phyloP scores from a whole-genome alignment of 805 yeast genomes.

The Kazachstania viticola region DNA sequence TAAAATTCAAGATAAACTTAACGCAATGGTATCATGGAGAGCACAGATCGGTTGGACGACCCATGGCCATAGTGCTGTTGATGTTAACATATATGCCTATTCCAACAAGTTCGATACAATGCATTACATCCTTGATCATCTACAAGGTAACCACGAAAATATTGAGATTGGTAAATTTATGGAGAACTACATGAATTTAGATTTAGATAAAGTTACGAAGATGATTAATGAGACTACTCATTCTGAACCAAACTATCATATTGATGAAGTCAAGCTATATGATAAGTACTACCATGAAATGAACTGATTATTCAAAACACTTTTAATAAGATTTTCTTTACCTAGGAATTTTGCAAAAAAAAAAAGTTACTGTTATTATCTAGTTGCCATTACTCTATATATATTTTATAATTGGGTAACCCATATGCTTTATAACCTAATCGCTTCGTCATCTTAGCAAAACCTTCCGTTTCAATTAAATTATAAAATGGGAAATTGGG shows the following conservation, averaged over 20 bases:
- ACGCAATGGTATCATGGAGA: conserved; percentile 63
- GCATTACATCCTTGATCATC: conserved; percentile 30
- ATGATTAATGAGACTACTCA: conserved; percentile 40
- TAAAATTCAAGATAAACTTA: conserved; percentile 36
- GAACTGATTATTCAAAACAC: not conserved
- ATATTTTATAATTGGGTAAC: too few species aligned
- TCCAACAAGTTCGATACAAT: conserved; percentile 43
- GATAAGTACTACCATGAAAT: conserved; percentile 15
- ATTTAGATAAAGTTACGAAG: conserved; percentile 39
- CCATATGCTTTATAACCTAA: too few species aligned
- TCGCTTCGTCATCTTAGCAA: too few species aligned
- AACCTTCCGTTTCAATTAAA: too few species aligned
- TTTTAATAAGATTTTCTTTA: too few species aligned
- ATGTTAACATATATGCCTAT: conserved; percentile 81
- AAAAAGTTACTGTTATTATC: too few species aligned
- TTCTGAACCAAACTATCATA: conserved; percentile 10
- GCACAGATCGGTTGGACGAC: conserved; percentile 95
- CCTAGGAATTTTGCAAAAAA: too few species aligned
- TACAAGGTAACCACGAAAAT: conserved; percentile 79
- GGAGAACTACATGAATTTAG: conserved; percentile 39
- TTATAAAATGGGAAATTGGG: conserved; percentile 94
- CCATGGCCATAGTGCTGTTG: conserved; percentile 93
- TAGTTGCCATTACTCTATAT: too few species aligned
- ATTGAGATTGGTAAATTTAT: conserved; percentile 71
- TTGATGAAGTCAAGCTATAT: not conserved